These are phyloP conservation scores for Lichtheimia ornata DNA, from an alignment of 371 early-diverging fungal genomes.

Conservation along the genomic window DNA sequence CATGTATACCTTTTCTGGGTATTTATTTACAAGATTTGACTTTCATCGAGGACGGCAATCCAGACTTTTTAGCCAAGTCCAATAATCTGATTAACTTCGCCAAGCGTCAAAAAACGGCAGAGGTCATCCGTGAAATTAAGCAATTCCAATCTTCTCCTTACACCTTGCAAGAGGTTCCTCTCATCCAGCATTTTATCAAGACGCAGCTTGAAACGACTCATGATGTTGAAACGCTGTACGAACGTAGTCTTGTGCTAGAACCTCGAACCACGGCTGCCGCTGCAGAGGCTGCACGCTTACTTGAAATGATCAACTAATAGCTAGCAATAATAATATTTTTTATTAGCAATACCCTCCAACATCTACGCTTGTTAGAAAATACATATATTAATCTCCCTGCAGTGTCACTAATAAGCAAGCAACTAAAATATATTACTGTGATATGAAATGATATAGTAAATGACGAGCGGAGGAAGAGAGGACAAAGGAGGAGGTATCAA, in stretches of 20 bases:
- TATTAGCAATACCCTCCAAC: too few relatives aligned
- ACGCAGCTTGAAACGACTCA: slow-evolving; percentile 57
- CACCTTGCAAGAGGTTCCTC: slow-evolving; percentile 70
- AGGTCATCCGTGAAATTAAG: slow-evolving; percentile 90
- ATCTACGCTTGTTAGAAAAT: too few relatives aligned
- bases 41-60: slow-evolving; percentile 93
- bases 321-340: not conserved
- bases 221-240: slow-evolving; percentile 69
- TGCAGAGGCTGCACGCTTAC: slow-evolving; percentile 5
- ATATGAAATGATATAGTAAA: too few relatives aligned
- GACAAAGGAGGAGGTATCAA: too few relatives aligned
- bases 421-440: too few relatives aligned
- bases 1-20: slow-evolving; percentile 92
- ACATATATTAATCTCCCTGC: too few relatives aligned
- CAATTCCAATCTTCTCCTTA: slow-evolving; percentile 92
- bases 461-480: too few relatives aligned
- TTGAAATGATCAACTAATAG: slow-evolving; percentile 16
- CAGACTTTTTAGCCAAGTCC: slow-evolving; percentile 67
- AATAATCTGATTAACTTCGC: slow-evolving; percentile 85
- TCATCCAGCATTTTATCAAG: slow-evolving; percentile 81
- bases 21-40: slow-evolving; percentile 90
- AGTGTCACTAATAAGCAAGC: too few relatives aligned
- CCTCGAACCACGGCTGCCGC: slow-evolving; percentile 46
- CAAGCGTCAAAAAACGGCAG: slow-evolving; percentile 86
- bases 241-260: slow-evolving; percentile 68